Evolutionary conservation across 352 stramenopile genomes (phyloP).

Genomic region (Blastocystis sp.): DNA sequence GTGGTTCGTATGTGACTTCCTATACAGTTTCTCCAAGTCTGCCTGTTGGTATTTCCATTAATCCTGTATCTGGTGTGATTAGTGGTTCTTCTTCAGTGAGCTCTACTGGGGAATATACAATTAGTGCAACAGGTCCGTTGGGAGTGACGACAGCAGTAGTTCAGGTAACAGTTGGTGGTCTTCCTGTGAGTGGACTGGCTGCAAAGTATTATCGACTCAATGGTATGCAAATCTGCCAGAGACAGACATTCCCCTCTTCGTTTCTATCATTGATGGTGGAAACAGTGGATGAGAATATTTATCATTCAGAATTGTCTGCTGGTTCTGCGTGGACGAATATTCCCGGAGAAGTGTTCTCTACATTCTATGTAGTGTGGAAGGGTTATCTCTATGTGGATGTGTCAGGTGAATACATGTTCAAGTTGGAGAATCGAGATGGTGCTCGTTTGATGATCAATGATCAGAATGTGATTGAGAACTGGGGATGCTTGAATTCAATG

Average conservation of each 20-base stretch:
- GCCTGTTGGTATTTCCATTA: not conserved
- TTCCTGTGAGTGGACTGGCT: not conserved
- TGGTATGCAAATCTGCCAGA: not conserved
- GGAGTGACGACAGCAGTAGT: not conserved
- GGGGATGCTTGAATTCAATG: not conserved
- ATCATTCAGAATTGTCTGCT: not conserved
- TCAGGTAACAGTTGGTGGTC: not conserved
- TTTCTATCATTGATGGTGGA: slow-evolving; percentile 5
- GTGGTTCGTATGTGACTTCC: not conserved
- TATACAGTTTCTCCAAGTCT: slow-evolving; percentile 14
- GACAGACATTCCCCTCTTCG: not conserved
- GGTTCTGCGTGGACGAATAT: not conserved
- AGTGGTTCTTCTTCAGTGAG: slow-evolving; percentile 1
- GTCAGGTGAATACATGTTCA: slow-evolving; percentile 4
- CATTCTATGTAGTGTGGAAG: slow-evolving; percentile 9
- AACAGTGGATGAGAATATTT: not conserved
- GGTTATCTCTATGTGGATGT: not conserved
- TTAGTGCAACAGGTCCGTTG: not conserved
- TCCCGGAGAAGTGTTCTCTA: not conserved
- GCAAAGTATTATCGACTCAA: not conserved
- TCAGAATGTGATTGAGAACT: not conserved
- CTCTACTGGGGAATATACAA: not conserved
- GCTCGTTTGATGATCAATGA: slow-evolving; percentile 1
- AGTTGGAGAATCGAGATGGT: not conserved
- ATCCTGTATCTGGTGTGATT: slow-evolving; percentile 25